A percentile compares a stretch with the other conserved stretches of the same genome.
Conservation (phyloP, 495 filamentous ascomycete genomes). For the Penicillium daleae region DNA sequence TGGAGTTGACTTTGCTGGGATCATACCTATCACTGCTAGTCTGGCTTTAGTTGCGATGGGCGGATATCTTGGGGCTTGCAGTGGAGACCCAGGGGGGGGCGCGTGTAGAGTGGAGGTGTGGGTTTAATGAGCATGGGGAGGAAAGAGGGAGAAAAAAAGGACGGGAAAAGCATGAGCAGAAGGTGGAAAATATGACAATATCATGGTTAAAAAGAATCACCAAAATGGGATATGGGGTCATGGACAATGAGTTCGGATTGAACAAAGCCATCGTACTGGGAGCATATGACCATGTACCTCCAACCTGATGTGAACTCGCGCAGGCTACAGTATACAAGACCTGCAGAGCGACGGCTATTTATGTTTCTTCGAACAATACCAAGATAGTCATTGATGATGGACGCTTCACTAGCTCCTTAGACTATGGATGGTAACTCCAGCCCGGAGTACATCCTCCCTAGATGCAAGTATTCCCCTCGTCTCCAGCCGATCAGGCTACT, state of each 20-base stretch:
- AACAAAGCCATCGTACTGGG: too few relatives aligned
- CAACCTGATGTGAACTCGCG: background rate
- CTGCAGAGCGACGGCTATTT: background rate
- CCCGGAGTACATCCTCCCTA: too few relatives aligned
- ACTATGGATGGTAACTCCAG: too few relatives aligned
- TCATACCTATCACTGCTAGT: constrained; percentile 36
- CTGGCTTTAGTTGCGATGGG: constrained; percentile 28
- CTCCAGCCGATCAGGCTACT: background rate
- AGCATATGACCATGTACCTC: background rate
- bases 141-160: background rate
- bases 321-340: too few relatives aligned
- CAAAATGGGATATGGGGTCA: too few relatives aligned
- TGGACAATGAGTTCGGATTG: too few relatives aligned
- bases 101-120: background rate
- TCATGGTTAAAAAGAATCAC: too few relatives aligned
- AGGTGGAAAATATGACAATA: background rate
- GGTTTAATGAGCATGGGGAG: constrained; percentile 5
- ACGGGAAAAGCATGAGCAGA: background rate
- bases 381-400: background rate
- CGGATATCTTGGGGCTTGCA: constrained; percentile 22
- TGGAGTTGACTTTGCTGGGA: constrained; percentile 36
- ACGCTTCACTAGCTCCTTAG: too few relatives aligned
- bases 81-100: constrained; percentile 9
- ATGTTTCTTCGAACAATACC: background rate
- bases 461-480: background rate